phyloP scores from a whole-genome alignment of 371 early-diverging fungal species.

The Capillidium rhysosporum region DNA sequence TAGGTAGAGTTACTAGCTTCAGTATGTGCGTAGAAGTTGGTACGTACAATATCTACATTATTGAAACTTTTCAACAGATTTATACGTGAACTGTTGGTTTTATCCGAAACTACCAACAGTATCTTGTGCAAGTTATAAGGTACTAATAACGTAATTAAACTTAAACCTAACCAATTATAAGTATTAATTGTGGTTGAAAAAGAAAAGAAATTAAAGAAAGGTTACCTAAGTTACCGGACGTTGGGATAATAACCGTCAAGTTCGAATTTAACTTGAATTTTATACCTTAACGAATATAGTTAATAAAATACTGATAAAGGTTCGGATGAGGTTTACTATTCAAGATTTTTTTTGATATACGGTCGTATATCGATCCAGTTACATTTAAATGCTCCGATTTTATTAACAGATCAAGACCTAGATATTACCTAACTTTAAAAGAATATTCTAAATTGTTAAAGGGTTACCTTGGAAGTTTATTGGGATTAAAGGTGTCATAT shows the following conservation, averaged over 20 bases:
- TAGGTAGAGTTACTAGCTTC: too few relatives aligned
- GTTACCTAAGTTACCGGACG: conserved; percentile 44
- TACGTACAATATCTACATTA: too few relatives aligned
- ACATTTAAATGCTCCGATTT: conserved; percentile 58
- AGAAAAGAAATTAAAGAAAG: not conserved
- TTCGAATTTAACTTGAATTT: conserved; percentile 12
- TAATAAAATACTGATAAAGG: not conserved
- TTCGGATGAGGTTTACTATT: conserved; percentile 11
- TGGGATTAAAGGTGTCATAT: too few relatives aligned
- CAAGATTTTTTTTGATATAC: conserved; percentile 38
- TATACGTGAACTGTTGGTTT: conserved; percentile 10
- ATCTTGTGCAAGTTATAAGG: not conserved
- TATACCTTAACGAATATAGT: conserved; percentile 7
- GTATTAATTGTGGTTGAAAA: not conserved
- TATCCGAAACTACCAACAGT: conserved; percentile 18
- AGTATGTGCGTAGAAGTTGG: too few relatives aligned
- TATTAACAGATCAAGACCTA: not conserved
- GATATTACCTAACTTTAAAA: too few relatives aligned
- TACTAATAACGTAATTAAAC: not conserved
- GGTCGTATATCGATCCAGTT: conserved; percentile 49
- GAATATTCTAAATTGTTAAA: too few relatives aligned
- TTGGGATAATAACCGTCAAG: conserved; percentile 42
- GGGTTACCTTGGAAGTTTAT: too few relatives aligned
- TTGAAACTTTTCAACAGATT: too few relatives aligned
- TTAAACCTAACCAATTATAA: not conserved